phyloP scores from a whole-genome alignment of 331 rosid species.

The Malus hybrid region DNA sequence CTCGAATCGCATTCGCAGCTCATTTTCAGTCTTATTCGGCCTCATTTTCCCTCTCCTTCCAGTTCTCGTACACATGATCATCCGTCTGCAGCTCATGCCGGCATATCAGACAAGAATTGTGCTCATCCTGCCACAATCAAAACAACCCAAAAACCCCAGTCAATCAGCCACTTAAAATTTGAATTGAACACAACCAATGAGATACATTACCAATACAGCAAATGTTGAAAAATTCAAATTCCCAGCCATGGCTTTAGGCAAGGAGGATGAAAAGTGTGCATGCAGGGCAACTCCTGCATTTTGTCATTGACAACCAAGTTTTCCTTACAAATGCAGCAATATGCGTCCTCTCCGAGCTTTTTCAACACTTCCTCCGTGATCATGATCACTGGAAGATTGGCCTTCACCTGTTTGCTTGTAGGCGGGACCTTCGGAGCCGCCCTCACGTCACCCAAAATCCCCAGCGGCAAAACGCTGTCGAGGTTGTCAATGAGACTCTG shows the following conservation, averaged over 20 bases:
- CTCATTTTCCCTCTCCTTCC: conserved; percentile 61
- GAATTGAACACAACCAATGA: neutral
- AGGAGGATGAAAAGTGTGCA: conserved; percentile 87
- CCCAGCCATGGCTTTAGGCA: conserved; percentile 98
- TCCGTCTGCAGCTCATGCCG: conserved; percentile 84
- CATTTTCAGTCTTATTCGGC: conserved; percentile 90
- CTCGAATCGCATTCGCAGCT: conserved; percentile 81
- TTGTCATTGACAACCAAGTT: conserved; percentile 58
- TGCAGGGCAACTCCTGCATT: conserved; percentile 40
- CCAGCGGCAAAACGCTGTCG: conserved; percentile 63
- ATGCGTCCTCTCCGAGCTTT: conserved; percentile 63
- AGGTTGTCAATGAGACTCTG: conserved; percentile 56
- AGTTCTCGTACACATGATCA: conserved; percentile 80
- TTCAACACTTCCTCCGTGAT: conserved; percentile 57
- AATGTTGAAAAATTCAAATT: neutral
- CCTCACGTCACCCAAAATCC: conserved; percentile 48
- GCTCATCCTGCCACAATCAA: conserved; percentile 49
- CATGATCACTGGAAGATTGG: conserved; percentile 70
- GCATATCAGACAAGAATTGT: conserved; percentile 87
- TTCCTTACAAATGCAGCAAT: conserved; percentile 91
- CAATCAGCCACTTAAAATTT: neutral
- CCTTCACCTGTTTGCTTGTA: conserved; percentile 85
- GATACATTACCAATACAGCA: neutral
- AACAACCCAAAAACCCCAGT: neutral
- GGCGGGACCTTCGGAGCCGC: conserved; percentile 67